These are phyloP conservation scores for Pseudocercospora fuligena DNA, from an alignment of 2,329 filamentous ascomycete species.

Conservation along the genomic window DNA sequence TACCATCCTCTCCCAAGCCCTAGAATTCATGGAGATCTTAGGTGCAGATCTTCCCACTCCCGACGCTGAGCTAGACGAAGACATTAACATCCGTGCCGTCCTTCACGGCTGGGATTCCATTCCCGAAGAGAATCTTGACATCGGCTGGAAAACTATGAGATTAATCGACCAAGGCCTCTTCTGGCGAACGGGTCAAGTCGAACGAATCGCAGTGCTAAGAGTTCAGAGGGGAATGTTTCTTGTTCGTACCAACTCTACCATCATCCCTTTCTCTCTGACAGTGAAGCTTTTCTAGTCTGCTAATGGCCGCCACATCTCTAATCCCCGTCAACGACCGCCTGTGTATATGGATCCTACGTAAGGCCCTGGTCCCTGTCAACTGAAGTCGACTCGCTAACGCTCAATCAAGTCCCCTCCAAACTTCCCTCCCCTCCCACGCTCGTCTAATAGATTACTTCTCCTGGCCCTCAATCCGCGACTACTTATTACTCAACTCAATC, in stretches of 20 bases:
- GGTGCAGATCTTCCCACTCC: neutral
- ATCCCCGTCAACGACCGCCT: neutral
- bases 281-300: neutral
- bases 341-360: too few relatives aligned
- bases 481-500: neutral
- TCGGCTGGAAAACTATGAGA: neutral
- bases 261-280: too few relatives aligned
- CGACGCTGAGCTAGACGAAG: neutral
- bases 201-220: conserved; percentile 2
- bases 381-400: neutral
- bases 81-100: neutral
- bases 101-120: neutral
- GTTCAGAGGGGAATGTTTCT: neutral
- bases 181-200: neutral
- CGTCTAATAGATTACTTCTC: neutral
- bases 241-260: too few relatives aligned
- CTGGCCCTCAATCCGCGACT: neutral
- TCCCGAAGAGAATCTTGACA: neutral
- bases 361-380: neutral
- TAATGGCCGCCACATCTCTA: neutral
- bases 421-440: neutral
- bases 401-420: neutral
- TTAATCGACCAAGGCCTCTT: neutral
- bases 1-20: neutral
- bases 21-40: conserved; percentile 1